Conservation (phyloP, 2,329 filamentous ascomycete genomes). For the Monilinia laxa region DNA sequence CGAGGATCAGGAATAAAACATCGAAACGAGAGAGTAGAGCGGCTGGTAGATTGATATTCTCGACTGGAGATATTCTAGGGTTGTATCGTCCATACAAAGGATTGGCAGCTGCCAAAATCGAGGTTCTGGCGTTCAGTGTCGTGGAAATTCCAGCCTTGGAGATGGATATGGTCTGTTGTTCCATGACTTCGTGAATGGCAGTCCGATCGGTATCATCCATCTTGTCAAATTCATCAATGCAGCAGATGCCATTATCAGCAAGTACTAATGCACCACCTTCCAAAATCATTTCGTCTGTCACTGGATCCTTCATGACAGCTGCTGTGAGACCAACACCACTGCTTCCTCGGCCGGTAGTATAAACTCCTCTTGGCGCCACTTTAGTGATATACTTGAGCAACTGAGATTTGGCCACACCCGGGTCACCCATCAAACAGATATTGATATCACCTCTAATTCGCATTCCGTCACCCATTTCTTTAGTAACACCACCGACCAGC, state of each 20-base stretch:
- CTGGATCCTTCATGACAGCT: conserved; percentile 77
- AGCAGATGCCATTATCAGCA: conserved; percentile 80
- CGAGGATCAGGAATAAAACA: conserved; percentile 92
- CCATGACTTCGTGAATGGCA: conserved; percentile 85
- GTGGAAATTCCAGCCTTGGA: conserved; percentile 95
- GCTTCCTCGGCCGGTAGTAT: conserved; percentile 78
- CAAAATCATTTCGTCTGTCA: conserved; percentile 75
- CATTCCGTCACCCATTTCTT: conserved; percentile 98
- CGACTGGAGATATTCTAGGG: conserved; percentile 91
- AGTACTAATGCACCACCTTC: conserved; percentile 78
- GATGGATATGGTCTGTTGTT: conserved; percentile 82
- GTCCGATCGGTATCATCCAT: conserved; percentile 79
- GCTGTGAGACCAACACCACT: conserved; percentile 80
- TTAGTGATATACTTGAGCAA: conserved; percentile 98
- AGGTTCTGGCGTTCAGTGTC: conserved; percentile 92
- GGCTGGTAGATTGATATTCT: conserved; percentile 99
- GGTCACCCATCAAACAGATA: conserved; percentile 97
- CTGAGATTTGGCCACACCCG: conserved; percentile 98
- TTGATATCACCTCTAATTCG: conserved; percentile 99
- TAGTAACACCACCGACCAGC: conserved; percentile 92
- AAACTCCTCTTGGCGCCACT: conserved; percentile 84
- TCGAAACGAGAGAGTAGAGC: conserved; percentile 96
- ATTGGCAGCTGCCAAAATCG: conserved; percentile 93
- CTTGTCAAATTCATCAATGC: conserved; percentile 84
- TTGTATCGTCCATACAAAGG: conserved; percentile 98